Percentiles rank a stretch among this genome's conserved stretches.
Conservation (phyloP, 208 protist species). For the Herpetomonas tarakana region DNA sequence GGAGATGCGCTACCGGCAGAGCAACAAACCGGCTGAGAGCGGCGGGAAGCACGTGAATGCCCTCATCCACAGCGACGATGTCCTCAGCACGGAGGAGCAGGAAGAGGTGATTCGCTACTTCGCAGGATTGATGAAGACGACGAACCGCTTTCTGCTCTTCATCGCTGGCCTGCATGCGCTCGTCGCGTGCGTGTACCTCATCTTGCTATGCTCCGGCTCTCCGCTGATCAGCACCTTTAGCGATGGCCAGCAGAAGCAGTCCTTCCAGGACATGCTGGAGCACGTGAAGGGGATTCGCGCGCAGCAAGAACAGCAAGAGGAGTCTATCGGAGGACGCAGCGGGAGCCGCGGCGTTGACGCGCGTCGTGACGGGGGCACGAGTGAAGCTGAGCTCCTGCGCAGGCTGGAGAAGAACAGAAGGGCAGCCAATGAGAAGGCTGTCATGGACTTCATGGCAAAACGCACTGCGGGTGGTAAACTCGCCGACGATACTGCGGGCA, state of each 20-base stretch:
- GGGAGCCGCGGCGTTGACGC: no score
- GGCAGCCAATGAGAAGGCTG: slow-evolving; percentile 2
- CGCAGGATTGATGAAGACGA: slow-evolving; percentile 30
- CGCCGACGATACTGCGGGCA: no score
- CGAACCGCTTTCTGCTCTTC: slow-evolving; percentile 29
- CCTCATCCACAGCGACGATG: slow-evolving; percentile 41
- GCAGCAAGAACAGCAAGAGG: slow-evolving; percentile 5
- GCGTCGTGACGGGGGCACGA: no score
- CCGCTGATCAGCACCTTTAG: slow-evolving; percentile 3
- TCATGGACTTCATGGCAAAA: slow-evolving; percentile 6
- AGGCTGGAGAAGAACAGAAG: slow-evolving; percentile 8
- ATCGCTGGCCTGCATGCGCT: slow-evolving; percentile 53
- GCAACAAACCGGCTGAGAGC: slow-evolving; percentile 15
- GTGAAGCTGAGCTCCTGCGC: background rate
- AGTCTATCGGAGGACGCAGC: background rate
- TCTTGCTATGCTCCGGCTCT: slow-evolving; percentile 38
- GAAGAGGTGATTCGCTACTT: slow-evolving; percentile 68
- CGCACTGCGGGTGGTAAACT: slow-evolving; percentile 14
- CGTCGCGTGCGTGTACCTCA: slow-evolving; percentile 45
- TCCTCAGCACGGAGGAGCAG: slow-evolving; percentile 66
- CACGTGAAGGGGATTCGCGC: background rate
- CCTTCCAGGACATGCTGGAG: background rate
- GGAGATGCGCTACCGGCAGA: slow-evolving; percentile 48
- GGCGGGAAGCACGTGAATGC: slow-evolving; percentile 21
- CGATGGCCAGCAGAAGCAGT: background rate